Evolutionary conservation across 2,329 filamentous ascomycete genomes (phyloP).

Genomic region (Scedosporium minutisporum): DNA sequence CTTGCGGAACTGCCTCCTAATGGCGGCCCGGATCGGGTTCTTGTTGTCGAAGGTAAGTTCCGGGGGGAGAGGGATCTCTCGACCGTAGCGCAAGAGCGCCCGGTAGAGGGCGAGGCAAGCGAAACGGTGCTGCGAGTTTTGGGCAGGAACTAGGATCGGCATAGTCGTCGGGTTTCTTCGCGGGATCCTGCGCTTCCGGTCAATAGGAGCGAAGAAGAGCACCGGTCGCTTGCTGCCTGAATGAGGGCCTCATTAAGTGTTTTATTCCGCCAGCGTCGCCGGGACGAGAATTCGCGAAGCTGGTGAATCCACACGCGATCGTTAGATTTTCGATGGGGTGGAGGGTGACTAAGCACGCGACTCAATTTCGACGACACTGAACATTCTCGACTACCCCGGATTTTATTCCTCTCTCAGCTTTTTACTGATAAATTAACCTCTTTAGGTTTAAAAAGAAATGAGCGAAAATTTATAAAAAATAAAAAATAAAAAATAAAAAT

Average conservation of each 20-base stretch:
- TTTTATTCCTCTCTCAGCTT: too few relatives aligned
- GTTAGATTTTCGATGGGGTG: not conserved
- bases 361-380: not conserved
- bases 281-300: not conserved
- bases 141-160: conserved; percentile 30
- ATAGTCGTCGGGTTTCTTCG: not conserved
- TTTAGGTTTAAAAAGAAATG: too few relatives aligned
- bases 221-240: not conserved
- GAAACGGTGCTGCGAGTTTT: conserved; percentile 40
- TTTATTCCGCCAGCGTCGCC: not conserved
- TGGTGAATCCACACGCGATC: not conserved
- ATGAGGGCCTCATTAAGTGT: not conserved
- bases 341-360: not conserved
- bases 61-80: conserved; percentile 38
- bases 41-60: not conserved
- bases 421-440: too few relatives aligned
- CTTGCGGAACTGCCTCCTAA: conserved; percentile 52
- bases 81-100: conserved; percentile 53
- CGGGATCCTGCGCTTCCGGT: not conserved
- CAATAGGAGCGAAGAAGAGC: not conserved
- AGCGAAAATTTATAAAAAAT: too few relatives aligned
- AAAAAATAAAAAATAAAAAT: too few relatives aligned
- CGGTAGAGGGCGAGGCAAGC: conserved; percentile 63
- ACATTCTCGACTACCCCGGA: too few relatives aligned
- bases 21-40: conserved; percentile 25